Percentiles rank a stretch among this genome's conserved stretches.
Conservation (phyloP, 2,329 filamentous ascomycete genomes). For the Xylaria arbuscula region DNA sequence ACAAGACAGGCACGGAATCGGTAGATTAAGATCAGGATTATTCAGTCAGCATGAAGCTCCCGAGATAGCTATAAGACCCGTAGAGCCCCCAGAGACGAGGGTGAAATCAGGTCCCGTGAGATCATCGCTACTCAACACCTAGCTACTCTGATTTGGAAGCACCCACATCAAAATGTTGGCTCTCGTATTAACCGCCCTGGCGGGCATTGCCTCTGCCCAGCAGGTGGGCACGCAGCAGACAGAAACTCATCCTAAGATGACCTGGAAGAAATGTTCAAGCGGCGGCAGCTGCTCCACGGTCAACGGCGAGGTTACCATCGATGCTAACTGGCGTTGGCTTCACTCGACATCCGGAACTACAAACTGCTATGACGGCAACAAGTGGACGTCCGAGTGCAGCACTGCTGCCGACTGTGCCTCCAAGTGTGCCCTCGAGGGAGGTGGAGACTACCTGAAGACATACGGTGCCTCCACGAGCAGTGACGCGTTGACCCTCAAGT, state of each 20-base stretch:
- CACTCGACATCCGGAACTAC: conserved; percentile 56
- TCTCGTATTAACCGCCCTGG: conserved; percentile 50
- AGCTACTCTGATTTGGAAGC: conserved; percentile 29
- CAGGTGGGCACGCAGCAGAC: conserved; percentile 55
- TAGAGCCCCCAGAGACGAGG: conserved; percentile 33
- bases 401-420: conserved; percentile 55
- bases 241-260: conserved; percentile 61
- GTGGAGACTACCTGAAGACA: conserved; percentile 58
- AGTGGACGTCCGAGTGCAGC: conserved; percentile 53
- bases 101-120: conserved; percentile 31
- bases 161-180: conserved; percentile 46
- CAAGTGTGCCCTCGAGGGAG: conserved; percentile 60
- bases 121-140: conserved; percentile 32
- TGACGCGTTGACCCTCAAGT: conserved; percentile 62
- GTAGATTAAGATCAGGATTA: conserved; percentile 23
- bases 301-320: conserved; percentile 60
- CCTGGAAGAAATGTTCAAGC: conserved; percentile 59
- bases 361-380: conserved; percentile 64
- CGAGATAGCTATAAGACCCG: conserved; percentile 43
- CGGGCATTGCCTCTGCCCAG: conserved; percentile 56
- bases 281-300: conserved; percentile 58
- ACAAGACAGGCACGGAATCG: conserved; percentile 39
- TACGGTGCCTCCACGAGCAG: conserved; percentile 62
- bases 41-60: neutral
- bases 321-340: conserved; percentile 66